Conservation (phyloP, 2,329 filamentous ascomycete species). For the Pseudocercospora fijiensis region DNA sequence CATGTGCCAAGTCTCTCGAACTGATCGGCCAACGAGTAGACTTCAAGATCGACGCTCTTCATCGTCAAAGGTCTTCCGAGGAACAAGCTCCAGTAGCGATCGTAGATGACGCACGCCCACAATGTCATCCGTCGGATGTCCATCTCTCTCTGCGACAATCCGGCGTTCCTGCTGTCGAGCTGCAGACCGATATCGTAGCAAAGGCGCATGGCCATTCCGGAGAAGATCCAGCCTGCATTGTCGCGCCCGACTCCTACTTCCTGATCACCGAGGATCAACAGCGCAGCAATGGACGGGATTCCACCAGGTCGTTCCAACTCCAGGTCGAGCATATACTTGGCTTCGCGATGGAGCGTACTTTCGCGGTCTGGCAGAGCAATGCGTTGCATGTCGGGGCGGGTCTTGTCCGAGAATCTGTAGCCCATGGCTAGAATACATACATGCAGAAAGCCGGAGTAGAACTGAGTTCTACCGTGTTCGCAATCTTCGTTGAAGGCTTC, state of each 20-base stretch:
- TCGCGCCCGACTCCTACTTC: slow-evolving; percentile 31
- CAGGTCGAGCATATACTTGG: slow-evolving; percentile 32
- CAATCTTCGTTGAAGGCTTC: slow-evolving; percentile 31
- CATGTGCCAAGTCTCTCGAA: slow-evolving; percentile 32
- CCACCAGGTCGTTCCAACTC: slow-evolving; percentile 30
- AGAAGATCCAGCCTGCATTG: slow-evolving; percentile 33
- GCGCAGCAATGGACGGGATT: slow-evolving; percentile 29
- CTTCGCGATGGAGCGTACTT: slow-evolving; percentile 30
- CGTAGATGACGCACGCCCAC: slow-evolving; percentile 33
- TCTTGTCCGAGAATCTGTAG: slow-evolving; percentile 30
- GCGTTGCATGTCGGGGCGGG: slow-evolving; percentile 27
- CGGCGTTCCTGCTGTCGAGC: slow-evolving; percentile 29
- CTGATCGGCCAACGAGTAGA: slow-evolving; percentile 28
- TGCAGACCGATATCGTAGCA: slow-evolving; percentile 32
- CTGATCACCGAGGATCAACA: slow-evolving; percentile 29
- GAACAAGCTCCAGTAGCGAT: slow-evolving; percentile 32
- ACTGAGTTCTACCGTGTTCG: slow-evolving; percentile 25
- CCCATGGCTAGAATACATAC: slow-evolving; percentile 33
- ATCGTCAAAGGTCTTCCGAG: slow-evolving; percentile 32
- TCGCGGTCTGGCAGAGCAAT: slow-evolving; percentile 29
- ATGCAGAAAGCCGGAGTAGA: slow-evolving; percentile 32
- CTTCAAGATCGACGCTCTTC: slow-evolving; percentile 31
- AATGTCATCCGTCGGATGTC: slow-evolving; percentile 31
- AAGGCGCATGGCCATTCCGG: slow-evolving; percentile 32
- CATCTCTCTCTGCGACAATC: slow-evolving; percentile 27